A percentile compares a stretch with the other conserved stretches of the same genome.
phyloP scores from a whole-genome alignment of 306 rosid species.

The Oemleria cerasiformis region DNA sequence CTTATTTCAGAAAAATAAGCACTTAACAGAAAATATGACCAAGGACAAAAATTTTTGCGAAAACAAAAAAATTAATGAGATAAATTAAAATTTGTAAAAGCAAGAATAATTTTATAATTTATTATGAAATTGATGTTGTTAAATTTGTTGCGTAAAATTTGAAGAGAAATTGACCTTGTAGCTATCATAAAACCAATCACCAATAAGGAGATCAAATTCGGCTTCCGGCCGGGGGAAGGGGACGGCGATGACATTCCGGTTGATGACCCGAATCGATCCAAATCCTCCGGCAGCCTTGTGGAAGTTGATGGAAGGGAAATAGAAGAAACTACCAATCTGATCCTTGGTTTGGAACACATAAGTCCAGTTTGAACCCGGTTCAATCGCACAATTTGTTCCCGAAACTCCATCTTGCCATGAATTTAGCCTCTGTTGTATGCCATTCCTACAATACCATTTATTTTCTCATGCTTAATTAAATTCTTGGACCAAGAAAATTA shows the following conservation, averaged over 20 bases:
- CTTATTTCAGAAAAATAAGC: no score
- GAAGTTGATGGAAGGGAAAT: conserved; percentile 77
- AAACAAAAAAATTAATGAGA: no score
- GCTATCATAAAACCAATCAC: conserved; percentile 67
- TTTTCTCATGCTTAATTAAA: neutral
- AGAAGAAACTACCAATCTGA: conserved; percentile 83
- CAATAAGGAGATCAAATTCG: conserved; percentile 71
- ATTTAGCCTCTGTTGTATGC: conserved; percentile 75
- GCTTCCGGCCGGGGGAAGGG: conserved; percentile 79
- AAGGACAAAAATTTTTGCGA: no score
- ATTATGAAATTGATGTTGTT: neutral
- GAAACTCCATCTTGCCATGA: conserved; percentile 99
- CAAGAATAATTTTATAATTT: no score
- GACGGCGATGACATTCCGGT: conserved; percentile 45
- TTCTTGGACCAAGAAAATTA: neutral
- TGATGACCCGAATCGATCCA: conserved; percentile 66
- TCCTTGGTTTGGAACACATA: conserved; percentile 67
- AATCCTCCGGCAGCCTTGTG: conserved; percentile 83
- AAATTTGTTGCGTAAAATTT: neutral
- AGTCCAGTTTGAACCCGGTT: conserved; percentile 63
- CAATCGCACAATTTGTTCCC: conserved; percentile 80
- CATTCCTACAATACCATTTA: conserved; percentile 58
- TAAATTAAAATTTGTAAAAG: no score
- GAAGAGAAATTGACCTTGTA: conserved; percentile 49
- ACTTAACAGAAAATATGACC: no score